Base-by-base conservation (phyloP, 345 rosid genomes). In the Hibiscus tridactylites region DNA sequence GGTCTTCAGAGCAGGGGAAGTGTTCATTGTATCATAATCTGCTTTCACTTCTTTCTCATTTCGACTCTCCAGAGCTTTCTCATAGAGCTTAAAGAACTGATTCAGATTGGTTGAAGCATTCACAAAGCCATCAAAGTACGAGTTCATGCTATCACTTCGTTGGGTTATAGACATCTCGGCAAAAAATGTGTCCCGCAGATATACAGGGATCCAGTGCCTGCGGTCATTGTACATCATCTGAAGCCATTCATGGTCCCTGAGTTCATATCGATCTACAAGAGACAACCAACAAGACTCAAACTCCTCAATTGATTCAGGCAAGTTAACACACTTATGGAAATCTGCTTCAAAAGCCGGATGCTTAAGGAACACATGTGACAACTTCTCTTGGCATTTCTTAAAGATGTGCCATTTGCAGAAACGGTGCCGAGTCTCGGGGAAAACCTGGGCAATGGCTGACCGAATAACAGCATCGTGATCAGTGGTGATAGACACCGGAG, bases 201-300 rank as follows among this genome's bases (percentile, higher is more conserved):
- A 88, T 16, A 85, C 89, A 24, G 89, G 87, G 16, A 88, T 82
- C 91, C 91, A 88, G 42, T 88, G 89, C 54, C 80, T 80, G 15
- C 90, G 88, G 70, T 77, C 85, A 39, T 80, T 65, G 66, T 82
- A 84, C 21, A 88, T 56, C 29, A 80, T 75, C 79, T 83, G 90
- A 63, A 88, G 83, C 91, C 90, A 88, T 28, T 88, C 91, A 70
- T 85, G 83, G 60, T 83, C 85, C 71, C 78, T 68, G 53, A 88
- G 85, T 11, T 82, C 86, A 66, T 82, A 85, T 67, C 83, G 76
- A 39, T 80, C 83, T 29, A 80, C 63, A 73, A 83, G 83, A 8
- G 81, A 71, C 47, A 77, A 76, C 85, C 85, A 80, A 59, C 80
- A 83, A 10, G 80, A 78, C 71, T 78, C 85, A 60, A 78, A 83